Percentiles rank a stretch among this genome's conserved stretches.
phyloP scores from a whole-genome alignment of 2,329 filamentous ascomycete species.

The Phialophora macrospora region DNA sequence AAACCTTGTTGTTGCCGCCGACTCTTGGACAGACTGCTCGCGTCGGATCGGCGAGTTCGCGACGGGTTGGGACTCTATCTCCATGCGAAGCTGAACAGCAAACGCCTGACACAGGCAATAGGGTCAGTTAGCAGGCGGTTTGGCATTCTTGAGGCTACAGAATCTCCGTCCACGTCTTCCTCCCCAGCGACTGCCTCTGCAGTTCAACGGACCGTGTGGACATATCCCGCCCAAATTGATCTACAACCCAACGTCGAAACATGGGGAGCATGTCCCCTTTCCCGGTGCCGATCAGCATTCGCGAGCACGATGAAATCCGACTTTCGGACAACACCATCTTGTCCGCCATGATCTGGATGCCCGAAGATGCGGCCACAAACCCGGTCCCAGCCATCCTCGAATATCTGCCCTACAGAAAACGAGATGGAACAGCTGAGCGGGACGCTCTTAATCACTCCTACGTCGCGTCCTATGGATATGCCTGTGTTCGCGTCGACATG shows the following conservation, averaged over 20 bases:
- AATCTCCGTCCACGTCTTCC: too few relatives aligned
- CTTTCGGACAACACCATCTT: not conserved
- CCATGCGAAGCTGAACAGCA: too few relatives aligned
- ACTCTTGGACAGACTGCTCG: not conserved
- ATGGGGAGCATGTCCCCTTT: not conserved
- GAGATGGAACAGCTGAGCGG: not conserved
- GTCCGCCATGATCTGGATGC: not conserved
- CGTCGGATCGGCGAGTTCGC: too few relatives aligned
- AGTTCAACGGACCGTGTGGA: too few relatives aligned
- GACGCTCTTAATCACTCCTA: constrained; percentile 1
- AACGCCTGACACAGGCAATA: too few relatives aligned
- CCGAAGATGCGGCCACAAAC: not conserved
- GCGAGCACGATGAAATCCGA: not conserved
- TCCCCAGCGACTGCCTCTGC: too few relatives aligned
- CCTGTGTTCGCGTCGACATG: constrained; percentile 28
- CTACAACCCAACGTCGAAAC: too few relatives aligned
- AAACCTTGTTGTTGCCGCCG: not conserved
- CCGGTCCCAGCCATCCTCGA: not conserved
- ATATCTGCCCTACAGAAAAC: not conserved
- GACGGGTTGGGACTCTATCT: too few relatives aligned
- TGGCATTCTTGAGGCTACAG: too few relatives aligned
- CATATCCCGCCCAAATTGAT: too few relatives aligned
- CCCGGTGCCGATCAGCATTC: not conserved
- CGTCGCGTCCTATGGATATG: constrained; percentile 24
- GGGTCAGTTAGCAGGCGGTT: too few relatives aligned